Conservation (phyloP, 202 grass and related monocot genomes). For the Schoenoplectus tabernaemontani region DNA sequence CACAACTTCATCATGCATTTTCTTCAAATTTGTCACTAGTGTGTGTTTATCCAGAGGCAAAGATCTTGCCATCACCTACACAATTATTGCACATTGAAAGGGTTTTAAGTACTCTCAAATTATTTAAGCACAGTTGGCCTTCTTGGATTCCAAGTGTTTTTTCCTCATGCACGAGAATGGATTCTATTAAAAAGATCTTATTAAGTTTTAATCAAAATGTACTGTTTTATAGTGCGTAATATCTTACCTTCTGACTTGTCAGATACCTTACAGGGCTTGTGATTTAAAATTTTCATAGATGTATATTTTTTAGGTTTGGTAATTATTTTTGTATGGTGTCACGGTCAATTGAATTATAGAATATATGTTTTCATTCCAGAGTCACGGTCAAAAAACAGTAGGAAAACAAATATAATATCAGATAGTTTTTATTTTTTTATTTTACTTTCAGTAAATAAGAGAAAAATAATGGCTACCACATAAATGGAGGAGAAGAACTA, state of each 20-base stretch:
- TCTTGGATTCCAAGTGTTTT: not conserved
- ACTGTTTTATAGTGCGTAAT: not conserved
- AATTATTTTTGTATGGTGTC: not conserved
- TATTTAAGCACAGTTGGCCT: not conserved
- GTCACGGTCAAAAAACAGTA: too few species aligned
- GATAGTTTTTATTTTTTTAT: not conserved
- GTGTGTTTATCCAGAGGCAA: constrained; percentile 83
- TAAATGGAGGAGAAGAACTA: not conserved
- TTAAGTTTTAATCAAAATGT: not conserved
- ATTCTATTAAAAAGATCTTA: not conserved
- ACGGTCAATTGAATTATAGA: not conserved
- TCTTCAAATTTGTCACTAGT: constrained; percentile 66
- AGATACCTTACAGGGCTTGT: not conserved
- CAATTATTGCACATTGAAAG: not conserved
- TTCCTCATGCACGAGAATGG: not conserved
- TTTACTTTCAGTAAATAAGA: not conserved
- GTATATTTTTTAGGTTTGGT: not conserved
- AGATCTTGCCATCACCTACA: constrained; percentile 81
- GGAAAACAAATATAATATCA: not conserved
- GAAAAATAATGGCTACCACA: not conserved
- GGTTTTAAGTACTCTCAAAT: not conserved
- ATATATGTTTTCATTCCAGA: too few species aligned
- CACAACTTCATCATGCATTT: constrained; percentile 66
- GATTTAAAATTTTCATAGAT: not conserved
- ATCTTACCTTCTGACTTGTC: not conserved